A percentile compares a stretch with the other conserved stretches of the same genome.
phyloP scores from a whole-genome alignment of 1,139 yeast genomes.

The Sugiyamaella paludigena region DNA sequence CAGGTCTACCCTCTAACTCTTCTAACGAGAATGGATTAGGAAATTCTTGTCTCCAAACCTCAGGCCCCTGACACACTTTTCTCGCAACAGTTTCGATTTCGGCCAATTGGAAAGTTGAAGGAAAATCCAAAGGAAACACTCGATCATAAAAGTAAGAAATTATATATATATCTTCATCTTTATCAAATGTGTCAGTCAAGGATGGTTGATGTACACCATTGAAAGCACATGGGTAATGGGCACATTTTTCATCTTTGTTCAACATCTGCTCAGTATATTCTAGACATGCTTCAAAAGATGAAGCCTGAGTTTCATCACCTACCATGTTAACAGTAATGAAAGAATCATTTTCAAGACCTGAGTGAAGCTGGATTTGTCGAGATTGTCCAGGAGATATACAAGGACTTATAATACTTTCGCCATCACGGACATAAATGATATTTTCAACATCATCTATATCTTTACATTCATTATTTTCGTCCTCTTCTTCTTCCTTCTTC shows the following conservation, averaged over 20 bases:
- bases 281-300: constrained; percentile 67
- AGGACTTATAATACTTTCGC: constrained; percentile 53
- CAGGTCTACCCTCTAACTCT: constrained; percentile 68
- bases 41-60: constrained; percentile 59
- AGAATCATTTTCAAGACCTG: constrained; percentile 19
- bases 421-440: constrained; percentile 11
- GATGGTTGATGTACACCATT: constrained; percentile 96
- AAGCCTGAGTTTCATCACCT: constrained; percentile 54
- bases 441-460: too few relatives aligned
- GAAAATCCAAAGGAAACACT: constrained; percentile 84
- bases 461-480: not conserved
- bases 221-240: constrained; percentile 76
- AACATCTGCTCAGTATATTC: constrained; percentile 69
- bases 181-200: constrained; percentile 65
- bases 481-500: constrained; percentile 4
- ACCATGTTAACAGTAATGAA: constrained; percentile 56
- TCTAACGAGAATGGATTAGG: constrained; percentile 47
- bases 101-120: constrained; percentile 69
- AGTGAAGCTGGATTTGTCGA: constrained; percentile 39
- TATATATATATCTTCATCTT: constrained; percentile 67
- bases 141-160: constrained; percentile 90
- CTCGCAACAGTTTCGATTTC: constrained; percentile 73
- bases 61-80: constrained; percentile 76
- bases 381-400: constrained; percentile 72
- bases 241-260: constrained; percentile 73